A percentile compares a stretch with the other conserved stretches of the same genome.
Conservation (phyloP, 129 eudicot species). For the Centella asiatica region DNA sequence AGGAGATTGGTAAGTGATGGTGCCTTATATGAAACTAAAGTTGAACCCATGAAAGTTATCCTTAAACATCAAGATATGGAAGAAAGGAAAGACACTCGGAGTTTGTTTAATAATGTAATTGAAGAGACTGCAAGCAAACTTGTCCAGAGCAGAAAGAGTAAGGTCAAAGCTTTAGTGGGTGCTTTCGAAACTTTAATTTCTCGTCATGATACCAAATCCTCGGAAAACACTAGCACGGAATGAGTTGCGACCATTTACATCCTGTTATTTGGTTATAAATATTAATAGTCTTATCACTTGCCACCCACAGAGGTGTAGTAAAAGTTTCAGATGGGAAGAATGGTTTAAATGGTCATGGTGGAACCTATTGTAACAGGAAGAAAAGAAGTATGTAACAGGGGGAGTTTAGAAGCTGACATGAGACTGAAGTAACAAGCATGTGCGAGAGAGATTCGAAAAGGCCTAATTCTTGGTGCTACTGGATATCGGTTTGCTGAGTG, state of each 20-base stretch:
- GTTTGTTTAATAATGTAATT: slow-evolving; percentile 42
- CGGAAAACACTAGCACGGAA: slow-evolving; percentile 2
- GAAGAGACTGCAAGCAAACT: slow-evolving; percentile 70
- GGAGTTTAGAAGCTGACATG: background rate
- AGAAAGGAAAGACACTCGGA: slow-evolving; percentile 24
- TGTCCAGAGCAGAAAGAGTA: slow-evolving; percentile 49
- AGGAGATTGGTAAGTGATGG: slow-evolving; percentile 30
- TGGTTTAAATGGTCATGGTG: background rate
- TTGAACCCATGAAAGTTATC: slow-evolving; percentile 17
- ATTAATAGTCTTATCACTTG: slow-evolving; percentile 5
- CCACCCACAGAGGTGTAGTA: slow-evolving; percentile 1
- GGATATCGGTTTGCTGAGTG: background rate
- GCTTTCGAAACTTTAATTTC: slow-evolving; percentile 58
- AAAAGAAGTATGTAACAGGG: background rate
- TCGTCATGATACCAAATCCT: slow-evolving; percentile 19
- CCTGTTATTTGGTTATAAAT: slow-evolving; percentile 11
- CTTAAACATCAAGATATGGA: slow-evolving; percentile 47
- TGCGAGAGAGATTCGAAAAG: background rate
- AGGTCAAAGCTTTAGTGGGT: slow-evolving; percentile 79
- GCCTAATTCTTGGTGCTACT: background rate
- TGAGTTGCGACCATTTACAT: slow-evolving; percentile 1
- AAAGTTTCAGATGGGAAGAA: background rate
- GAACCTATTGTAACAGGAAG: background rate
- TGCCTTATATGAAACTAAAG: background rate
- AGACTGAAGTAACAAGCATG: background rate